These are phyloP conservation scores for Aureobasidium mangrovei DNA, from an alignment of 2,329 filamentous ascomycete species.

Conservation along the genomic window DNA sequence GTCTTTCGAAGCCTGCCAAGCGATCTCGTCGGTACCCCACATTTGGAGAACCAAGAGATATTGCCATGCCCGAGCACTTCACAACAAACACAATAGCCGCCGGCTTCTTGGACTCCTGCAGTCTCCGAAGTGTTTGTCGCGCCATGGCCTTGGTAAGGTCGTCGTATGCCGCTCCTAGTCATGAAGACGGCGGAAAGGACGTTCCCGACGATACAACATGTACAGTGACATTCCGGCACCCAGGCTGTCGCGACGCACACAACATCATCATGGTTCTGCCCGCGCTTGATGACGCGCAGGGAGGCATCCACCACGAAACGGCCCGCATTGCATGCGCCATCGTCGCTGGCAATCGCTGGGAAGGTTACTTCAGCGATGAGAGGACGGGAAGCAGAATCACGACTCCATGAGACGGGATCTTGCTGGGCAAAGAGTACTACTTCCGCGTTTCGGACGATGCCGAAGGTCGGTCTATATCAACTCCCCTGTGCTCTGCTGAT, in stretches of 20 bases:
- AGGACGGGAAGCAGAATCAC: not conserved
- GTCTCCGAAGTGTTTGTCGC: too few species aligned
- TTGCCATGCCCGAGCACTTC: too few species aligned
- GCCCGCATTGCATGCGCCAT: constrained; percentile 12
- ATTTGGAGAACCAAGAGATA: too few species aligned
- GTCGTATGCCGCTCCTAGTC: not conserved
- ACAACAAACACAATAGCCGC: too few species aligned
- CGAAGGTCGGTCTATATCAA: not conserved
- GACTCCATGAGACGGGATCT: not conserved
- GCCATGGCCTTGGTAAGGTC: not conserved
- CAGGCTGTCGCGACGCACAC: not conserved
- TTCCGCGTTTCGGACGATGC: constrained; percentile 2
- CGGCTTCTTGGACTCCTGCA: too few species aligned
- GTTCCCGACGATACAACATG: not conserved
- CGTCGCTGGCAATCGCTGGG: constrained; percentile 11
- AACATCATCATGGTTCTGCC: constrained; percentile 3
- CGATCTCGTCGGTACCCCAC: too few species aligned
- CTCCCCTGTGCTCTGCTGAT: not conserved
- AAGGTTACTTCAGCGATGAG: constrained; percentile 3
- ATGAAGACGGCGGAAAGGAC: not conserved
- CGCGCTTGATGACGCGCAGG: not conserved
- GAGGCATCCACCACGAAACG: constrained; percentile 12
- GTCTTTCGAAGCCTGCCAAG: too few species aligned
- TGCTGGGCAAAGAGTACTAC: constrained; percentile 1
- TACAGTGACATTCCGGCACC: not conserved